Evolutionary conservation across 768 basidiomycete species (phyloP), one percentile per base, ranked within the genome.

Genomic region (Collybiopsis luxurians): DNA sequence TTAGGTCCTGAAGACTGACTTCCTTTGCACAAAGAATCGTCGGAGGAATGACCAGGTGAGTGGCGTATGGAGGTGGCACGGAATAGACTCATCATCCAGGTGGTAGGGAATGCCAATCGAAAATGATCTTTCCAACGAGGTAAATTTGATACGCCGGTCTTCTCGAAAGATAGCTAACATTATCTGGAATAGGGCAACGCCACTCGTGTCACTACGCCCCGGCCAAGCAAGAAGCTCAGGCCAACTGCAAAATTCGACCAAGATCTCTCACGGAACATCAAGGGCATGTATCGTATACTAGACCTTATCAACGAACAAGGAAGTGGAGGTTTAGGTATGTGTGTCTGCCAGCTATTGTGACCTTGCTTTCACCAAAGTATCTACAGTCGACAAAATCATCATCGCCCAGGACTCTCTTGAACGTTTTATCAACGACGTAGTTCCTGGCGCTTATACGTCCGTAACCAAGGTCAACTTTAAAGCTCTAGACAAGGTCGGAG

Each of bases 341-440:
- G 9, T 17, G 23, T 26, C 38, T 36, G 12, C 15, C 30, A 5
- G 44, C 9, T 15, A 17, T 42, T 42, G 19, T 39, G 11, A 17
- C 31, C 17, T 27, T 17, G n/a, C 30, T 4, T 24, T 44, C 53
- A 26, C 46, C 42, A 57, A 34, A 24, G 40, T 46, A 19, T 2
- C 3, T 48, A 17, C 58, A 84, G 84, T 84, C 38, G 83, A 85
- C 61, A 86, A 87, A 63, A 77, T 86, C 30, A 79, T 86, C 65
- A 86, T 87, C 27, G 71, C 73, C 1, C 81, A 84, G 63, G 68
- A 75, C 2, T 78, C 81, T 2, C 67, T 86, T 12, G 68, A 70
- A 57, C 59, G 69, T 2, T 77, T 86, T 50, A 75, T 82, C 61
- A 80, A 85, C 50, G 63, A 63, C 17, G 45, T 84, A 9, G 71